A percentile compares a stretch with the other conserved stretches of the same genome.
phyloP scores from a whole-genome alignment of 176 grass and related monocot genomes.

The Calamus simplicifolius region DNA sequence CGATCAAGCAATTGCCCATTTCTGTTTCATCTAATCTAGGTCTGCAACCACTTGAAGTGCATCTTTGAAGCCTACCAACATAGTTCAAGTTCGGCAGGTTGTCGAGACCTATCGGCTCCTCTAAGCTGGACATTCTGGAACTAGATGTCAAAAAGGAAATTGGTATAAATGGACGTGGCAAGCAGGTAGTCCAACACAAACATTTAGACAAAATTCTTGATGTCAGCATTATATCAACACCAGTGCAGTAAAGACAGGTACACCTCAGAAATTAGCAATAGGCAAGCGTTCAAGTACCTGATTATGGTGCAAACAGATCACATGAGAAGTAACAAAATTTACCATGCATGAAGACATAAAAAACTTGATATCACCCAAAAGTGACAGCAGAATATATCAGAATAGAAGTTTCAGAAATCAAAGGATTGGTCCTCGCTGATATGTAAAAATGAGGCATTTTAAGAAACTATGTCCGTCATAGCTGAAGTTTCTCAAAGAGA shows the following conservation, averaged over 20 bases:
- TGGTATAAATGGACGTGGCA: conserved; percentile 2
- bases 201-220: background rate
- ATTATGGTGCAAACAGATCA: too few relatives aligned
- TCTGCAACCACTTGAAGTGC: conserved; percentile 27
- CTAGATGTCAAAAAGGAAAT: conserved; percentile 8
- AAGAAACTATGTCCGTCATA: too few relatives aligned
- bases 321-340: too few relatives aligned
- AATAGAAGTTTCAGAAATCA: too few relatives aligned
- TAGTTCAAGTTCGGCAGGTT: conserved; percentile 65
- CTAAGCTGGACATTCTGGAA: conserved; percentile 71
- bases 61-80: conserved; percentile 54
- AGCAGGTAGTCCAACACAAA: background rate
- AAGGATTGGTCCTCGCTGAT: too few relatives aligned
- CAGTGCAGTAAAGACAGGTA: background rate
- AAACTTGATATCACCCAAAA: too few relatives aligned
- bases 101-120: conserved; percentile 64
- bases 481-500: too few relatives aligned
- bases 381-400: too few relatives aligned
- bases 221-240: conserved; percentile 13
- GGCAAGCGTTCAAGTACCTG: too few relatives aligned
- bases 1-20: conserved; percentile 27
- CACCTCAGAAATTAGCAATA: too few relatives aligned
- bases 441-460: too few relatives aligned
- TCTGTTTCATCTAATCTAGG: conserved; percentile 27
- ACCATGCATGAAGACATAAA: too few relatives aligned